Evolutionary conservation across 169 alveolate genomes (phyloP), one percentile per base, ranked within the genome.

Genomic region (Eimeria falciformis): DNA sequence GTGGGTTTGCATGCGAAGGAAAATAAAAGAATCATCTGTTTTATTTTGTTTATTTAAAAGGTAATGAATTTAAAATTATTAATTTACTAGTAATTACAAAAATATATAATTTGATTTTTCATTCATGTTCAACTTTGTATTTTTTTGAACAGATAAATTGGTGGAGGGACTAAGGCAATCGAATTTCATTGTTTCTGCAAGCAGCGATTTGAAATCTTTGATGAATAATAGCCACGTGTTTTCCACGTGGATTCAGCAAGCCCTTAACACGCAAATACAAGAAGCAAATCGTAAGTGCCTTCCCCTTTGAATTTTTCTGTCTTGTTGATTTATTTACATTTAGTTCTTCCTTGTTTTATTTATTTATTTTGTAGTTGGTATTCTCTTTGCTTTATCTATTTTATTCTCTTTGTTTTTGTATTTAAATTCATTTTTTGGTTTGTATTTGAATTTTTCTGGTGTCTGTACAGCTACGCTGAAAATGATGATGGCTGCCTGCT

Each of bases 221-320:
- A 69, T 69, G 81, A 14, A 69, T 14, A 69, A 69, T n/a, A 25
- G 33, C 27, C 81, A 69, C 7, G 40, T 3, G 7, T 69, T 29
- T 18, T 33, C 81, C 17, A 33, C 53, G 25, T 69, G 81, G 81
- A 69, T 69, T 27, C 81, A 69, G 81, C 81, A 29, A 43, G 81
- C 81, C 0, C 53, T 69, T 7, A 69, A 14, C 4, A 69, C 81
- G 18, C 55, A 69, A 23, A 50, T 69, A 0, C 53, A 69, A 37
- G 5, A 7, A 4, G 81, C 23, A 3, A 50, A 69, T 43, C 21
- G 81, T 69, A 18, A 27, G 81, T 3, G 33, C 5, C 45, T 11
- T 11, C 14, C 62, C 62, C 7, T 14, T 11, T 7, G 62, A 7
- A 50, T 50, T 50, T 14, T 14, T 14, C 7, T n/a, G n/a, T n/a